A percentile compares a stretch with the other conserved stretches of the same genome.
phyloP scores from a whole-genome alignment of 1,139 yeast genomes.

The Candida dubliniensis region DNA sequence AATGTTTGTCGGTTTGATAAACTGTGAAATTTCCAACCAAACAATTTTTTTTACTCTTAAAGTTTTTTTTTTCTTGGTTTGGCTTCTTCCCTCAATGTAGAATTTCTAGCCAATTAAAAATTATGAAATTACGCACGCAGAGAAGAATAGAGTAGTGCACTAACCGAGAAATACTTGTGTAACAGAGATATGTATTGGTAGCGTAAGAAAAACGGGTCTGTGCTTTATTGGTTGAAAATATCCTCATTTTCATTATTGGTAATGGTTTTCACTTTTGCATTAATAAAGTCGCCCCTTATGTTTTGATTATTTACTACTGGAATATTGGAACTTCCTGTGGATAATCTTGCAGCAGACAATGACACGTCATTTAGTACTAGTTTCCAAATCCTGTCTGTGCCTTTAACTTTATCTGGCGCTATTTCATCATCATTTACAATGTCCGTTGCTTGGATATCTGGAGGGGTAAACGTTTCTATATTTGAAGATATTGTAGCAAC shows the following conservation, averaged over 20 bases:
- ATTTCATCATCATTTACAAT: conserved; percentile 2
- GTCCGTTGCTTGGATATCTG: background rate
- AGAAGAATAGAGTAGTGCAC: background rate
- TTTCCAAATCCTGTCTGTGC: conserved; percentile 30
- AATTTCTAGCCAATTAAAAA: conserved; percentile 4
- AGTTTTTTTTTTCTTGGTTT: conserved; percentile 1
- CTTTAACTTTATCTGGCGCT: background rate
- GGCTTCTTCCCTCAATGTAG: background rate
- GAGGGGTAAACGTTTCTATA: conserved; percentile 4
- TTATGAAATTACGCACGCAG: conserved; percentile 2
- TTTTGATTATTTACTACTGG: conserved; percentile 12
- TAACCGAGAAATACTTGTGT: background rate
- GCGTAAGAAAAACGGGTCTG: background rate
- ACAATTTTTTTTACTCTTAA: background rate
- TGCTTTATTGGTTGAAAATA: conserved; percentile 6
- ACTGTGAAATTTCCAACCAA: background rate
- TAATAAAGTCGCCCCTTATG: conserved; percentile 17
- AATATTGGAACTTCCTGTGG: conserved; percentile 39
- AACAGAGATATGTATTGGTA: background rate
- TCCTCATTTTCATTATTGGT: conserved; percentile 14
- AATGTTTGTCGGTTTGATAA: background rate
- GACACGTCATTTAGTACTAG: conserved; percentile 48
- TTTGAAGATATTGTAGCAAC: background rate
- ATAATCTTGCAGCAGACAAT: conserved; percentile 50
- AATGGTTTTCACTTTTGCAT: conserved; percentile 6